Base-by-base conservation (phyloP, 2,329 filamentous ascomycete genomes). In the Sordariomycetes sp. region DNA sequence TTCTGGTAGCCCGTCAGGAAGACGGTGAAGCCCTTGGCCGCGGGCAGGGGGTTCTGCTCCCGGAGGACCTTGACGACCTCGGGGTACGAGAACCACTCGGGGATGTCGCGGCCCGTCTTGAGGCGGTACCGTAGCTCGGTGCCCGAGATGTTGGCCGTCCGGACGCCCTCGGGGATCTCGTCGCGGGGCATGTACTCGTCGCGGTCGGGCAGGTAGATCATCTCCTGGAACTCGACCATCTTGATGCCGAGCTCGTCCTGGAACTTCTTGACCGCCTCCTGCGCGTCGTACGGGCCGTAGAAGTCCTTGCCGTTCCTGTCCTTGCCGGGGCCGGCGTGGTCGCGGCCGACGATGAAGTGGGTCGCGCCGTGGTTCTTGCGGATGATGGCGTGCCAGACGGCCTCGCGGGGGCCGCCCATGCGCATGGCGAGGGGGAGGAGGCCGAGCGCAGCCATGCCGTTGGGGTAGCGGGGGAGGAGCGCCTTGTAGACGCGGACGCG, bases 371-470 rank as follows among this genome's bases (percentile, higher is more conserved):
- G 91, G 76, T 99, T 99, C 86, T 97, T 99, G 70, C 94, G 90
- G 80, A 99, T 99, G 68, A 99, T 96, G 68, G 94, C 94, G 79
- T 99, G 94, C 94, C 94, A 99, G 76, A 99, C 90, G 64, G 94
- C 94, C 79, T 99, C 94, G 64, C 94, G 89, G 62, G 94, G 94
- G 66, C 94, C 94, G 69, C 90, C 94, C 94, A 99, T 99, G 70
- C 94, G 88, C 94, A 99, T 99, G 66, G 94, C 94, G 62, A 99
- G 81, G 59, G 91, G 91, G 57, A 99, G 82, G 50, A 99, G 89
- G 73, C 90, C 92, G 62, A 99, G 84, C 45, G 95, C 90, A 59
- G 94, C 94, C 94, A 99, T 99, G 68, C 94, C 94, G 74, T 97
- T 99, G 73, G 94, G 94, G 77, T 99, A 99, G 69, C 94, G 85